Percentiles rank a stretch among this genome's conserved stretches.
phyloP scores from a whole-genome alignment of 495 filamentous ascomycete genomes.

The Penicilliopsis zonata region DNA sequence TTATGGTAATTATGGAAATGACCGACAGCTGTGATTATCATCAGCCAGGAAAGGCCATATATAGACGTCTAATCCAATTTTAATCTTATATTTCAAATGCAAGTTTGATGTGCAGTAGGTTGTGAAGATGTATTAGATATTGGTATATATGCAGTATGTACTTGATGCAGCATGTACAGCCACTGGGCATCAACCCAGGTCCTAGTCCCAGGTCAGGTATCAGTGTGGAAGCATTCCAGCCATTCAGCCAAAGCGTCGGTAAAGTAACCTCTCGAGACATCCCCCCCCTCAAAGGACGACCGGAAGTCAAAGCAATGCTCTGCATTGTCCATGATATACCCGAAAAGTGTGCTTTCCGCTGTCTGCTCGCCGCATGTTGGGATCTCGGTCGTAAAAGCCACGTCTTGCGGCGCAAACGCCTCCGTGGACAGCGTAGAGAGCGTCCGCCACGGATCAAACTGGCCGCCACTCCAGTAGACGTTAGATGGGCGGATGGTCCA shows the following conservation, averaged over 20 bases:
- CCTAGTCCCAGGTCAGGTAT: no score
- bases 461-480: constrained; percentile 39
- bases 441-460: constrained; percentile 49
- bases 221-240: constrained; percentile 34
- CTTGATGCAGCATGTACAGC: no score
- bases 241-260: constrained; percentile 30
- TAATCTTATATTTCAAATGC: no score
- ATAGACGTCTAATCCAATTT: no score
- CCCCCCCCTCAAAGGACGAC: constrained; percentile 13
- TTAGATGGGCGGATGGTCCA: constrained; percentile 49
- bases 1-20: no score
- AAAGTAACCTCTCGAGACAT: constrained; percentile 23
- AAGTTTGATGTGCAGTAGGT: no score
- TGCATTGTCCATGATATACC: constrained; percentile 33
- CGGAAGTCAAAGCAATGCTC: constrained; percentile 44
- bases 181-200: no score
- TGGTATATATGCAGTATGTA: no score
- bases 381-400: constrained; percentile 23
- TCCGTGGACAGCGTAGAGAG: constrained; percentile 36
- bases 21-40: no score
- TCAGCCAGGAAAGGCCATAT: no score
- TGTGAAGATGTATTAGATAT: no score
- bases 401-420: constrained; percentile 23
- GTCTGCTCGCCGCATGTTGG: constrained; percentile 36
- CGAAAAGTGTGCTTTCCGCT: constrained; percentile 29